Conservation (phyloP, 2,329 filamentous ascomycete species). For the Trichoderma citrinoviride region DNA sequence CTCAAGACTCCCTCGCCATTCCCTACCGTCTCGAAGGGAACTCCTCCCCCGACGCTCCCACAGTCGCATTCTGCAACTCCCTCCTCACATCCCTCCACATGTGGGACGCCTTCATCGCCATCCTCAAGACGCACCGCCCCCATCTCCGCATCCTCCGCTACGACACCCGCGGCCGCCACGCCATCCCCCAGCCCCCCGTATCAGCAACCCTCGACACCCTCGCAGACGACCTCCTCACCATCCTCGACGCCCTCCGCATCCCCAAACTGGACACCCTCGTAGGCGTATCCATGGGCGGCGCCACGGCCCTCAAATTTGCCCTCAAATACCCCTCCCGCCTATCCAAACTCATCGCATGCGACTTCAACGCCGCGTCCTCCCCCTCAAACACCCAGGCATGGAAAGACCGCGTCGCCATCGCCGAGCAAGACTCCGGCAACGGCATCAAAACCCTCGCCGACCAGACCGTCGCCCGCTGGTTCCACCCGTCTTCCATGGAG, state of each 20-base stretch:
- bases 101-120: constrained; percentile 71
- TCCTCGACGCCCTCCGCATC: constrained; percentile 70
- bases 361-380: constrained; percentile 73
- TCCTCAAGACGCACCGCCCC: constrained; percentile 59
- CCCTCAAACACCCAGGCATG: constrained; percentile 74
- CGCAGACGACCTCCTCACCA: constrained; percentile 61
- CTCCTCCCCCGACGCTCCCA: constrained; percentile 61
- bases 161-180: constrained; percentile 67
- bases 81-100: constrained; percentile 75
- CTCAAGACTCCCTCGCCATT: constrained; percentile 64
- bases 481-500: constrained; percentile 56
- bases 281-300: constrained; percentile 79
- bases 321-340: constrained; percentile 62
- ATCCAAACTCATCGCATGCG: constrained; percentile 65
- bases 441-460: constrained; percentile 67
- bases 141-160: constrained; percentile 74
- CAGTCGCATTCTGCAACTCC: constrained; percentile 75
- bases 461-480: constrained; percentile 74
- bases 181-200: constrained; percentile 45
- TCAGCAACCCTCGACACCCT: constrained; percentile 63
- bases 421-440: constrained; percentile 54
- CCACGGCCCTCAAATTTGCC: constrained; percentile 70
- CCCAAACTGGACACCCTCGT: constrained; percentile 63
- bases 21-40: constrained; percentile 76
- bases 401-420: constrained; percentile 70